A percentile compares a stretch with the other conserved stretches of the same genome.
Evolutionary conservation across 768 basidiomycete species (phyloP).

Genomic region (Amanita inopinata): DNA sequence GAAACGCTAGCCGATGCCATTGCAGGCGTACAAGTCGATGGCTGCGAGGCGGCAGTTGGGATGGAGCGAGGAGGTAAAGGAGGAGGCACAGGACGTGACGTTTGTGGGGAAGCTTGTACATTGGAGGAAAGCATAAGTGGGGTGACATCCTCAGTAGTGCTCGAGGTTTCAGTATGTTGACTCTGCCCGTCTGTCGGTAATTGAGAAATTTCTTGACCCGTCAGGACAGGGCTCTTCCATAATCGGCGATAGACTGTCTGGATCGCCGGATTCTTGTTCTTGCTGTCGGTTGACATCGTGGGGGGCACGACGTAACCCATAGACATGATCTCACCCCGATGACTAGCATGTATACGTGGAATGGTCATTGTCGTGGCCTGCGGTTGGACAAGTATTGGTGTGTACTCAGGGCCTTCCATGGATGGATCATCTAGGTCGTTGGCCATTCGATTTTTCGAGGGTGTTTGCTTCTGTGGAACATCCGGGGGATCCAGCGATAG

Average conservation of each 20-base stretch:
- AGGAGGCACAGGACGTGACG: conserved; percentile 18
- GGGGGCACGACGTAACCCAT: conserved; percentile 64
- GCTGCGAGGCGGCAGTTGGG: conserved; percentile 17
- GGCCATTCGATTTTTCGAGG: conserved; percentile 21
- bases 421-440: conserved; percentile 22
- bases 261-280: conserved; percentile 45
- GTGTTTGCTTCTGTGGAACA: background rate
- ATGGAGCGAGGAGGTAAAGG: conserved; percentile 33
- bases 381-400: conserved; percentile 68
- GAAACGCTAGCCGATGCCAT: conserved; percentile 13
- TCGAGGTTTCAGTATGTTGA: conserved; percentile 12
- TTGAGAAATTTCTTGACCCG: conserved; percentile 13
- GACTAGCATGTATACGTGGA: conserved; percentile 78
- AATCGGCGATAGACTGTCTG: conserved; percentile 59
- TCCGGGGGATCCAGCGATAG: background rate
- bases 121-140: conserved; percentile 14
- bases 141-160: conserved; percentile 17
- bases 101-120: conserved; percentile 10
- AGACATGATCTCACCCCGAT: conserved; percentile 79
- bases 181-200: conserved; percentile 7
- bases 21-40: conserved; percentile 10
- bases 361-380: conserved; percentile 78
- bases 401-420: conserved; percentile 17
- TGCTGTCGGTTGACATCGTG: conserved; percentile 25
- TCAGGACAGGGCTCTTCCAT: conserved; percentile 47